A percentile compares a stretch with the other conserved stretches of the same genome.
These are phyloP conservation scores for Coemansia sp. DNA, from an alignment of 192 early-diverging fungal species.

Conservation along the genomic window DNA sequence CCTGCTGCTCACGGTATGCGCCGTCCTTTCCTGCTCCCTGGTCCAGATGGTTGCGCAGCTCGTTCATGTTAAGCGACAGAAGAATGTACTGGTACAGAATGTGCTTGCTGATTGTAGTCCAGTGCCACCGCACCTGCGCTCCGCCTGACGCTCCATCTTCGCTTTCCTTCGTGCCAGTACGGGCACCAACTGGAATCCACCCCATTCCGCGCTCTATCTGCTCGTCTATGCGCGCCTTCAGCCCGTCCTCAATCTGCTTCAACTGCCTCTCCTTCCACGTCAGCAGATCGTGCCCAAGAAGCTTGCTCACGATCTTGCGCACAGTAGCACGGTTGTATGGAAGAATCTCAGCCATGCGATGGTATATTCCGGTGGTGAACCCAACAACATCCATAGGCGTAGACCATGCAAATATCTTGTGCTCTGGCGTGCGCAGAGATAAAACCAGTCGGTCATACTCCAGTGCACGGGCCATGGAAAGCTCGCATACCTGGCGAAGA, in stretches of 20 bases:
- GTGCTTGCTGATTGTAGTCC: conserved; percentile 56
- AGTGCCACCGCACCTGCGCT: conserved; percentile 54
- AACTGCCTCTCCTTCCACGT: conserved; percentile 55
- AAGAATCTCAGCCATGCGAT: conserved; percentile 31
- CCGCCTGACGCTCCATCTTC: conserved; percentile 17
- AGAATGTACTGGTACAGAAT: conserved; percentile 55
- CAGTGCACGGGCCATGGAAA: conserved; percentile 50
- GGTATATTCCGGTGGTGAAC: conserved; percentile 42
- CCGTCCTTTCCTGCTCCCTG: conserved; percentile 27
- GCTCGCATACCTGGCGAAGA: conserved; percentile 51
- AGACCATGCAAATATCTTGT: conserved; percentile 46
- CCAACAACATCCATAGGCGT: conserved; percentile 53
- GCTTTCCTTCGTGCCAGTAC: conserved; percentile 30
- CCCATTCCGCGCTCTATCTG: conserved; percentile 50
- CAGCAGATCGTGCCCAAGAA: conserved; percentile 40
- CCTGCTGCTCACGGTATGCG: conserved; percentile 51
- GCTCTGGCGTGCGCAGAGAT: conserved; percentile 40
- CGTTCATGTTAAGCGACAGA: conserved; percentile 43
- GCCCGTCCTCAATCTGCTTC: conserved; percentile 52
- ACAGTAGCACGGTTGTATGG: conserved; percentile 53
- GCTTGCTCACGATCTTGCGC: conserved; percentile 55
- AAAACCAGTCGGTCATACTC: conserved; percentile 48
- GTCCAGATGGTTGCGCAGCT: conserved; percentile 40
- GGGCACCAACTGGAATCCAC: conserved; percentile 47
- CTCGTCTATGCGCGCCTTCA: conserved; percentile 48